phyloP scores from a whole-genome alignment of 495 filamentous ascomycete species.

The Aspergillus wentii region DNA sequence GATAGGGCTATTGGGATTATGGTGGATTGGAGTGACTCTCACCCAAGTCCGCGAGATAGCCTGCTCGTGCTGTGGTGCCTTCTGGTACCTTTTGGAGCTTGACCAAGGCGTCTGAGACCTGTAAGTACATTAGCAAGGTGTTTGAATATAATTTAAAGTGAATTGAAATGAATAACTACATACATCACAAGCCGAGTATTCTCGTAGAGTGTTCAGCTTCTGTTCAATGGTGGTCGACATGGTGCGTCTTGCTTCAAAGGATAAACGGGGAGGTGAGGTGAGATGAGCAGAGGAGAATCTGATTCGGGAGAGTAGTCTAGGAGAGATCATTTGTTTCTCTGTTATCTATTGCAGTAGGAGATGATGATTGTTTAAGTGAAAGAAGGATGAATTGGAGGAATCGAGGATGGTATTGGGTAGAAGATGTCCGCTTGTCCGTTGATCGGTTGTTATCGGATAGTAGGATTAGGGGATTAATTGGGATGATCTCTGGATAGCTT shows the following conservation, averaged over 20 bases:
- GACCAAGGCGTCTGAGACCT: constrained; percentile 61
- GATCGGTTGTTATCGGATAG: not conserved
- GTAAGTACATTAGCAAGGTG: not conserved
- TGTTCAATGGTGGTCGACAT: constrained; percentile 28
- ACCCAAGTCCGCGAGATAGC: constrained; percentile 60
- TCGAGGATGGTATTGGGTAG: not conserved
- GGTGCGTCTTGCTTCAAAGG: constrained; percentile 11
- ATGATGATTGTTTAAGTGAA: not conserved
- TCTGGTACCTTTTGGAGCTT: constrained; percentile 48
- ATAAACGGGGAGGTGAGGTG: not conserved
- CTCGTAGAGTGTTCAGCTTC: constrained; percentile 28
- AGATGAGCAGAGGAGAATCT: not conserved
- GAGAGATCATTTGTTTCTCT: not conserved
- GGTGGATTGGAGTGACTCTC: constrained; percentile 8
- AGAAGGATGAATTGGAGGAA: not conserved
- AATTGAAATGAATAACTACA: constrained; percentile 1
- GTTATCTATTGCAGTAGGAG: too few relatives aligned
- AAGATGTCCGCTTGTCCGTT: constrained; percentile 22
- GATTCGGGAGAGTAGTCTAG: not conserved
- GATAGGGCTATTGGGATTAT: constrained; percentile 2
- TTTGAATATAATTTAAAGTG: not conserved
- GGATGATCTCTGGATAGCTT: constrained; percentile 15
- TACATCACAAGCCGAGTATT: constrained; percentile 49
- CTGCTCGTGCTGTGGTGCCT: constrained; percentile 38
- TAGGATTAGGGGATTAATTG: too few relatives aligned